Evolutionary conservation across 176 grass and related monocot genomes (phyloP), one percentile per base, ranked within the genome.

Genomic region (Bothriochloa decipiens): DNA sequence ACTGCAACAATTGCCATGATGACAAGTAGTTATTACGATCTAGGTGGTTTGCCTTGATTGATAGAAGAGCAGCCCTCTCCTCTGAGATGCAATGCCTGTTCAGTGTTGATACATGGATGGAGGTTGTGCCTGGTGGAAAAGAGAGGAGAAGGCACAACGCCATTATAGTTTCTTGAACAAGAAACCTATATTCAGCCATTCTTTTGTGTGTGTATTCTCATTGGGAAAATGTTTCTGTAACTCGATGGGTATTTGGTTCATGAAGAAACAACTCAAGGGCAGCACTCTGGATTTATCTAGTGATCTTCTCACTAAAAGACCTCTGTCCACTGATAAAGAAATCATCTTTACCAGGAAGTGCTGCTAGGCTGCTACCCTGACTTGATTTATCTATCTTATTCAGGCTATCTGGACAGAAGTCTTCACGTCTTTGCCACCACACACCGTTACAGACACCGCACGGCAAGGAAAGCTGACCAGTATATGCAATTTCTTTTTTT

Each of bases 1-100:
- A 41, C 41, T 80, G 76, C 89, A 88, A 47, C 76, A 91, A 8
- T 84, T 70, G 82, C 89, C 85, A 91, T 52, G 81, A 84, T 2
- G 18, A 70, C 15, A 91, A 70, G 45, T 68, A 8, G 27, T 60
- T 27, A 4, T 42, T 14, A 1, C 85, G 85, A 25, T 85, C 81
- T 9, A 23, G 25, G 46, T 88, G 62, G 41, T n/a, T 29, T 57
- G 26, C 65, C 77, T 88, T 91, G 63, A 91, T 76, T 36, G 49
- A 57, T 20, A 85, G 69, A 63, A 91, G 85, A 0, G 80, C 70
- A 3, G 10, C 77, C 57, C 85, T 80, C 74, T 85, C 75, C 1
- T 40, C 15, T 11, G 61, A 0, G 43, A 88, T 25, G 76, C 89
- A 91, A 63, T 70, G 52, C 12, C 25, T 8, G 1, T 66, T 81